Evolutionary conservation across 306 rosid genomes (phyloP), one percentile per base, ranked within the genome.

Genomic region (Malus sieversii): DNA sequence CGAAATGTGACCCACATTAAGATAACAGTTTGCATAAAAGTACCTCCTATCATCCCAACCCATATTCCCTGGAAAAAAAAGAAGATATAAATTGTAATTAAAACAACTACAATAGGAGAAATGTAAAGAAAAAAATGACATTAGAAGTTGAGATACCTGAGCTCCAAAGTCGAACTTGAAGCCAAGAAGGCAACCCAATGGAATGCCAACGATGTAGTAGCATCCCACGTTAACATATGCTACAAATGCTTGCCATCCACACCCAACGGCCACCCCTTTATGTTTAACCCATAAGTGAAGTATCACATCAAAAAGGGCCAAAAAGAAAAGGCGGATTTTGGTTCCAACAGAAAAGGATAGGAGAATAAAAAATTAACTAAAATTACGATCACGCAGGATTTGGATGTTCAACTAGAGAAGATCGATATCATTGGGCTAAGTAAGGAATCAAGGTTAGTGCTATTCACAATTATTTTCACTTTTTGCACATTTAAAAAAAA

Each of bases 171-270:
- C 38, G 74, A 85, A 81, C 29, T 70, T 83, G 87, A 87, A 87
- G 23, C 91, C 89, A 25, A 87, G 87, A 74, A 87, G 45, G 12
- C 48, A 73, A 9, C 89, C 89, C 44, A 87, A 1, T 1, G 91
- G 86, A 29, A 85, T 8, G 18, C 89, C 91, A 19, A 85, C 51
- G 10, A 85, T 8, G 66, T 88, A 85, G 65, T 85, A 83, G 72
- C 87, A 83, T 57, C 86, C 89, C 71, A 85, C 86, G 59, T 87
- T 87, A 1, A 87, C 87, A 22, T 85, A 85, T 6, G 91, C 89
- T 1, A 87, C 86, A 65, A 87, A 85, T 55, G 89, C 83, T 83
- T 87, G 91, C 91, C 91, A 87, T 11, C 91, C 91, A 35, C 91
- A 87, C 14, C 91, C 89, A 6, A 87, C 89, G 48, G 91, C 88